These are phyloP conservation scores for Mariannaea elegans DNA, from an alignment of 2,329 filamentous ascomycete genomes.

Conservation along the genomic window DNA sequence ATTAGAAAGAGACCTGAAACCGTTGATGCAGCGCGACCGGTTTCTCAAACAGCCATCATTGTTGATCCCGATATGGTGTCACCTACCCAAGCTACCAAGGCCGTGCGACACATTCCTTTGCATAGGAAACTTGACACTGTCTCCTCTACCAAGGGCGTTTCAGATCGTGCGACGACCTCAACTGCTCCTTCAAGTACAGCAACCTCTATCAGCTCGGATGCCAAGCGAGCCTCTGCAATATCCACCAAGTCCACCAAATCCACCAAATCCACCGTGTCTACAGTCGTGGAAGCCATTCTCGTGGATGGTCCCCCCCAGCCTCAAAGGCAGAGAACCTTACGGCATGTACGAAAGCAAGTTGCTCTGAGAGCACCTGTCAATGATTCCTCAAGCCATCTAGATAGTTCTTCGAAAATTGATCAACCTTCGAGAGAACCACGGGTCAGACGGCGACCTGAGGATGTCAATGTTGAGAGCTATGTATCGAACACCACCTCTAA, in stretches of 20 bases:
- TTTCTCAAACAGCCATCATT: slow-evolving; percentile 49
- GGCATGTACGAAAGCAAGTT: slow-evolving; percentile 67
- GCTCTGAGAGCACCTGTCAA: slow-evolving; percentile 56
- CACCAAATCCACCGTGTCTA: slow-evolving; percentile 60
- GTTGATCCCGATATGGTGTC: slow-evolving; percentile 58
- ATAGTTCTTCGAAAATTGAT: slow-evolving; percentile 21
- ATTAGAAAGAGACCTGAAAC: slow-evolving; percentile 56
- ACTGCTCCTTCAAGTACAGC: slow-evolving; percentile 49
- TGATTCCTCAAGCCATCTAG: slow-evolving; percentile 18
- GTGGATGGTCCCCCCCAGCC: slow-evolving; percentile 57
- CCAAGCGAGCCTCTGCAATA: slow-evolving; percentile 61
- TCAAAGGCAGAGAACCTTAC: slow-evolving; percentile 62
- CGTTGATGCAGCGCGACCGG: slow-evolving; percentile 34
- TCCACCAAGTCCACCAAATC: slow-evolving; percentile 60
- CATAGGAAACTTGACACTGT: slow-evolving; percentile 49
- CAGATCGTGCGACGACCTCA: slow-evolving; percentile 34
- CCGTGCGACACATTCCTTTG: slow-evolving; percentile 57
- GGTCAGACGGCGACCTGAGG: slow-evolving; percentile 39
- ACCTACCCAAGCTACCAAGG: slow-evolving; percentile 62
- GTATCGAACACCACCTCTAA: slow-evolving; percentile 58
- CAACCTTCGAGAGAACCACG: slow-evolving; percentile 40
- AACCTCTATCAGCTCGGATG: slow-evolving; percentile 53
- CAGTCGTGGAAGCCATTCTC: slow-evolving; percentile 66
- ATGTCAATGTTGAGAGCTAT: slow-evolving; percentile 55
- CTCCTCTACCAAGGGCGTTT: slow-evolving; percentile 33